These are phyloP conservation scores for Cenchrus purpureus DNA, from an alignment of 176 grass and related monocot species.

Conservation along the genomic window DNA sequence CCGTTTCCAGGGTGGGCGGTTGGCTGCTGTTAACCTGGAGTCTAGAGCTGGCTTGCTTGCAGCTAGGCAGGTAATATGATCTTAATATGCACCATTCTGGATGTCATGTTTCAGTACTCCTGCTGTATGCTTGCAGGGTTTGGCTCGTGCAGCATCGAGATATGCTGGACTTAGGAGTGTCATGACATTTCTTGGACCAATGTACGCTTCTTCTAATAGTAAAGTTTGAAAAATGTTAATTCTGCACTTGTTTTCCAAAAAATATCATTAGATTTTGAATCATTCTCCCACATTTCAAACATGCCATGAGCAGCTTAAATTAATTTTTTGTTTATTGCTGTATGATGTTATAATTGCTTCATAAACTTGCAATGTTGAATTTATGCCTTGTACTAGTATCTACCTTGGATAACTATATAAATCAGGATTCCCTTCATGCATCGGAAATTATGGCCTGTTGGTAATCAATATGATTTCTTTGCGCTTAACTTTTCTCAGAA, in stretches of 20 bases:
- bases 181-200: constrained; percentile 84
- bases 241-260: not conserved
- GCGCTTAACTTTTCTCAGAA: constrained; percentile 51
- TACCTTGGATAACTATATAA: constrained; percentile 1
- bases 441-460: not conserved
- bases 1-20: constrained; percentile 69
- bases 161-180: constrained; percentile 84
- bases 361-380: constrained; percentile 15
- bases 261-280: not conserved
- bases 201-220: constrained; percentile 62
- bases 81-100: constrained; percentile 1
- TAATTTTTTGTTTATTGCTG: not conserved
- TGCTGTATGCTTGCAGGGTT: constrained; percentile 63
- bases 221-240: constrained; percentile 7
- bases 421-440: not conserved
- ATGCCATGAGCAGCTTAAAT: not conserved
- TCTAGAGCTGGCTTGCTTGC: constrained; percentile 74
- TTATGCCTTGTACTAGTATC: not conserved
- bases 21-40: constrained; percentile 84
- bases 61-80: constrained; percentile 76
- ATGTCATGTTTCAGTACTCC: not conserved
- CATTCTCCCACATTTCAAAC: not conserved
- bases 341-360: not conserved
- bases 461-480: not conserved
- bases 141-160: constrained; percentile 71